Conservation (phyloP, 75 land plant genomes). For the Selaginella moellendorffii region DNA sequence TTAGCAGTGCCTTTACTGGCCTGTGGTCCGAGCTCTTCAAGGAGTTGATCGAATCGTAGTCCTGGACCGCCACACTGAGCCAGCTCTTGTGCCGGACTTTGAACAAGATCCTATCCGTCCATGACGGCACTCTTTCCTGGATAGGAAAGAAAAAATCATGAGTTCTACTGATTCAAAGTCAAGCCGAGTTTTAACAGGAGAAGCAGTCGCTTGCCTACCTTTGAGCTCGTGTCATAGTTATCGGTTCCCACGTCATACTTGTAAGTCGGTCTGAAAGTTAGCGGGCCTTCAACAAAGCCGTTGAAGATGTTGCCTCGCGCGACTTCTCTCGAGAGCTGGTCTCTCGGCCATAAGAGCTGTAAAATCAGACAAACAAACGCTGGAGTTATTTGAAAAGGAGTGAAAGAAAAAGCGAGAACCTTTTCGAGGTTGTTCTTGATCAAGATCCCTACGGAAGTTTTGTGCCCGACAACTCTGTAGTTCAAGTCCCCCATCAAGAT, state of each 20-base stretch:
- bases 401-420: background rate
- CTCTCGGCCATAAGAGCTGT: background rate
- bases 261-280: background rate
- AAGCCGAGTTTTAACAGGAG: background rate
- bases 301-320: background rate
- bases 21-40: conserved; percentile 62
- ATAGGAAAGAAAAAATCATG: background rate
- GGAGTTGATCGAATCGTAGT: conserved; percentile 49
- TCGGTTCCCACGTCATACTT: background rate
- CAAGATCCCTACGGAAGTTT: background rate
- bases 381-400: background rate
- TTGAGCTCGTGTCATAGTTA: conserved; percentile 2
- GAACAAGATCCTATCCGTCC: conserved; percentile 80
- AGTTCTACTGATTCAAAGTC: too few species aligned
- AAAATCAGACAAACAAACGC: background rate
- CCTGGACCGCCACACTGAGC: conserved; percentile 3
- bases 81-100: conserved; percentile 26
- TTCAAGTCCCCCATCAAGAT: conserved; percentile 1
- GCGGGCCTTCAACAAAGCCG: background rate
- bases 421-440: conserved; percentile 7
- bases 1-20: conserved; percentile 56
- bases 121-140: conserved; percentile 66
- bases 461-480: conserved; percentile 1
- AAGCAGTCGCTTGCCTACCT: background rate
- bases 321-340: background rate